These are phyloP conservation scores for Cladosporium sp. DNA, from an alignment of 2,329 filamentous ascomycete species.

Conservation along the genomic window DNA sequence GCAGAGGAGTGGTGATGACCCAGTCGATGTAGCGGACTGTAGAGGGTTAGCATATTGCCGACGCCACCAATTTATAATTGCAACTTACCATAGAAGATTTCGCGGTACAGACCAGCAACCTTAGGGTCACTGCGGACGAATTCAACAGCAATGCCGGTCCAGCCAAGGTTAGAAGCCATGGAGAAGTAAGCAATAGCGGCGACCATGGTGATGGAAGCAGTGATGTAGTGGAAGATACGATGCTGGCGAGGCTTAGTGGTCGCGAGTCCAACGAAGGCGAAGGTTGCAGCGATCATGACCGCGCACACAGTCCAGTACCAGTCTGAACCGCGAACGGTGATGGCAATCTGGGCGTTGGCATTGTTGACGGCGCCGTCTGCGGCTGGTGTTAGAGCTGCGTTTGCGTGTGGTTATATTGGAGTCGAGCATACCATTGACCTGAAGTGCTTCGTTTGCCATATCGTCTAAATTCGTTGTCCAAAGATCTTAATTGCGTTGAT, in stretches of 20 bases:
- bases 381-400: not conserved
- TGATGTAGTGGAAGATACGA: conserved; percentile 66
- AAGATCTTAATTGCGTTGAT: not conserved
- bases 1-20: conserved; percentile 62
- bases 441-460: conserved; percentile 47
- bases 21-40: conserved; percentile 21
- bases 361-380: conserved; percentile 49
- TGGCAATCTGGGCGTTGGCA: conserved; percentile 51
- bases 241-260: conserved; percentile 56
- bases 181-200: conserved; percentile 65
- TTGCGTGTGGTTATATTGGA: too few species aligned
- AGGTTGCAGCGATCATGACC: conserved; percentile 57
- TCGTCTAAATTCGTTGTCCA: not conserved
- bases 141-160: conserved; percentile 63
- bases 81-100: conserved; percentile 65
- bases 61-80: conserved; percentile 32
- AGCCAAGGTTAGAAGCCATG: conserved; percentile 67
- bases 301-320: conserved; percentile 63
- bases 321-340: conserved; percentile 61
- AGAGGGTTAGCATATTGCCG: not conserved
- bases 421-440: conserved; percentile 42
- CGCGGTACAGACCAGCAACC: conserved; percentile 54
- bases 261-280: conserved; percentile 55
- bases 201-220: conserved; percentile 58
- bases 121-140: conserved; percentile 50